Percentiles rank a stretch among this genome's conserved stretches.
Conservation (phyloP, 805 yeast genomes). For the Dipodascopsis uninucleata region DNA sequence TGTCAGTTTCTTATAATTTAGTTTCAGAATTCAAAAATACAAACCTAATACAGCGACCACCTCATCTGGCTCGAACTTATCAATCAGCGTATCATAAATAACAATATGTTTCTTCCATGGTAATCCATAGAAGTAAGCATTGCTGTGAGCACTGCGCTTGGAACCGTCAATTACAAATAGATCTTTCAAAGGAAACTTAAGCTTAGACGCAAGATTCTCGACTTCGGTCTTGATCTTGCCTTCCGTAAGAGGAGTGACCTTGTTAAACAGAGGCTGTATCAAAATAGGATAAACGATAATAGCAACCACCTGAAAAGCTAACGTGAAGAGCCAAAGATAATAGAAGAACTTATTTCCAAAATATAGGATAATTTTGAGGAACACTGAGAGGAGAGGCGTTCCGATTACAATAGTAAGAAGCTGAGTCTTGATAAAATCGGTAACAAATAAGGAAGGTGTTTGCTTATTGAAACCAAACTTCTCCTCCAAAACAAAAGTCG, state of each 20-base stretch:
- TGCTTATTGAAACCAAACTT: constrained; percentile 88
- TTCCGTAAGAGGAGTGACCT: constrained; percentile 80
- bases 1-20: not conserved
- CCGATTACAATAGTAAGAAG: constrained; percentile 57
- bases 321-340: constrained; percentile 69
- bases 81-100: constrained; percentile 83
- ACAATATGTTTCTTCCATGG: constrained; percentile 98
- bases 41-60: constrained; percentile 74
- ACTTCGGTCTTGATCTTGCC: constrained; percentile 83
- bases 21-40: not conserved
- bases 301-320: constrained; percentile 66
- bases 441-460: constrained; percentile 65
- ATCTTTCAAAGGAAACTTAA: constrained; percentile 81
- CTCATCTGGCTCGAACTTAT: constrained; percentile 70
- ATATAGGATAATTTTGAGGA: constrained; percentile 74
- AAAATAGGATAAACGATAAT: constrained; percentile 70
- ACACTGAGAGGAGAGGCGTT: constrained; percentile 66
- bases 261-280: constrained; percentile 91
- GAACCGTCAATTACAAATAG: constrained; percentile 95
- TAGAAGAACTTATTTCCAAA: constrained; percentile 79
- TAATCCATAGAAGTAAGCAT: constrained; percentile 92
- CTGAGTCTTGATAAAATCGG: constrained; percentile 64
- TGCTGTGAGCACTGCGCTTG: constrained; percentile 91
- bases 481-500: constrained; percentile 86
- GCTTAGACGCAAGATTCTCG: constrained; percentile 69